Evolutionary conservation across 257 asterid species (phyloP).

Genomic region (Przewalskia tangutica): DNA sequence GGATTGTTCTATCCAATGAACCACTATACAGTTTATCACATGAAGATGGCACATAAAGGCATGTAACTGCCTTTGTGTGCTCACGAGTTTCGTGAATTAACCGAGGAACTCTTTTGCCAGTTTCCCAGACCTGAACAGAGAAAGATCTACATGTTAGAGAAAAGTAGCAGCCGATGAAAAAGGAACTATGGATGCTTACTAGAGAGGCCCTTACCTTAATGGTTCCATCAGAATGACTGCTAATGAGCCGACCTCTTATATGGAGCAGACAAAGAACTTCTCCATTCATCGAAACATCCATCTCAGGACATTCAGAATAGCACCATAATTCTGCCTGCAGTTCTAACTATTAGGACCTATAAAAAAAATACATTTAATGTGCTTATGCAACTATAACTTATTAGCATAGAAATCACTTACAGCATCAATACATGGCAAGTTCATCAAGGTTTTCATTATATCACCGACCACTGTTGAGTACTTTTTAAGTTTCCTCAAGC

Average conservation of each 20-base stretch:
- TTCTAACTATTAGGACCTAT: neutral
- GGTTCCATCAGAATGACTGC: constrained; percentile 78
- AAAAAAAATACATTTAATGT: neutral
- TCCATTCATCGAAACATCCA: constrained; percentile 57
- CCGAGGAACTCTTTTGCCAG: constrained; percentile 42
- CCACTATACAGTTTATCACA: constrained; percentile 56
- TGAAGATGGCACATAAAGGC: constrained; percentile 49
- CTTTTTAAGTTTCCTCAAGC: constrained; percentile 54
- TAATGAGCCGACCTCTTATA: constrained; percentile 40
- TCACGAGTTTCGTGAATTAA: constrained; percentile 67
- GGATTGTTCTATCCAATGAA: constrained; percentile 74
- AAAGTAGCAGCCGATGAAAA: neutral
- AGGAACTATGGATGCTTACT: neutral
- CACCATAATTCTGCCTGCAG: constrained; percentile 75
- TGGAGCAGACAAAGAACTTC: constrained; percentile 60
- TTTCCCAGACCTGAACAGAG: constrained; percentile 59
- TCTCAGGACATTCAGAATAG: constrained; percentile 58
- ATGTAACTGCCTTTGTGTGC: constrained; percentile 65
- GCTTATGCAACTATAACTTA: neutral
- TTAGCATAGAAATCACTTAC: constrained; percentile 32
- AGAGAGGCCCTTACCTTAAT: constrained; percentile 34
- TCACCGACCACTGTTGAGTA: constrained; percentile 42
- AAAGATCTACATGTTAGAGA: neutral
- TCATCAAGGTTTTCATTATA: constrained; percentile 62
- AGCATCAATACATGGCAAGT: constrained; percentile 50